Percentiles rank a stretch among this genome's conserved stretches.
phyloP scores from a whole-genome alignment of 2,329 filamentous ascomycete genomes.

The Chalara sp. region DNA sequence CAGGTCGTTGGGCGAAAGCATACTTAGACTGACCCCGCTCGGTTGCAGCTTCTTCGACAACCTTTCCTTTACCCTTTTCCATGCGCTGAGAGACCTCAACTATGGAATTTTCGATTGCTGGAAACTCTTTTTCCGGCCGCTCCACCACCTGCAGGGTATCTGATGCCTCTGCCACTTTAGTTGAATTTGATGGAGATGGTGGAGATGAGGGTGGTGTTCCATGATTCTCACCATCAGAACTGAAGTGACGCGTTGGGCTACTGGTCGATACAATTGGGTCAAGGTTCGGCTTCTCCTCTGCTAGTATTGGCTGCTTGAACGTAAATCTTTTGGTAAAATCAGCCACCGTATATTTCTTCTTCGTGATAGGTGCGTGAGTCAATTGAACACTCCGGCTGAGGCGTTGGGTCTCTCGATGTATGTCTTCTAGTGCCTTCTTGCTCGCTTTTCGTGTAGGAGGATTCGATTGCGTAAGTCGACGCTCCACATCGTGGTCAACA shows the following conservation, averaged over 20 bases:
- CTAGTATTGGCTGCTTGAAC: constrained; percentile 43
- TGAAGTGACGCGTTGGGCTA: constrained; percentile 27
- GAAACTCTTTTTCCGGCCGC: constrained; percentile 29
- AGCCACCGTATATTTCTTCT: constrained; percentile 81
- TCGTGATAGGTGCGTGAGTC: constrained; percentile 80
- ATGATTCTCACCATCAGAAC: constrained; percentile 45
- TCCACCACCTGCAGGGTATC: not conserved
- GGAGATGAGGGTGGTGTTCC: constrained; percentile 71
- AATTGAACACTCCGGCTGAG: constrained; percentile 87
- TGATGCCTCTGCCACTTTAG: not conserved
- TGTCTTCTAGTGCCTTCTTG: constrained; percentile 91
- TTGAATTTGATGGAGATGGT: constrained; percentile 26
- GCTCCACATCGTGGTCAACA: constrained; percentile 56
- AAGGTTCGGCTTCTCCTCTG: constrained; percentile 24
- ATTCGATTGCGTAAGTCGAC: constrained; percentile 59
- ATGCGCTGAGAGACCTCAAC: not conserved
- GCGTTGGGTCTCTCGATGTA: constrained; percentile 90
- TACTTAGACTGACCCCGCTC: constrained; percentile 14
- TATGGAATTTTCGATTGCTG: not conserved
- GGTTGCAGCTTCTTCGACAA: constrained; percentile 26
- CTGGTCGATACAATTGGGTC: constrained; percentile 48
- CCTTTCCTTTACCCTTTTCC: constrained; percentile 58
- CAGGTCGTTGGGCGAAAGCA: constrained; percentile 21
- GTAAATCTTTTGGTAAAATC: constrained; percentile 82
- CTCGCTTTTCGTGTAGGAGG: constrained; percentile 78